Conservation (phyloP, 179 eudicot genomes). For the Kewa caespitosa region DNA sequence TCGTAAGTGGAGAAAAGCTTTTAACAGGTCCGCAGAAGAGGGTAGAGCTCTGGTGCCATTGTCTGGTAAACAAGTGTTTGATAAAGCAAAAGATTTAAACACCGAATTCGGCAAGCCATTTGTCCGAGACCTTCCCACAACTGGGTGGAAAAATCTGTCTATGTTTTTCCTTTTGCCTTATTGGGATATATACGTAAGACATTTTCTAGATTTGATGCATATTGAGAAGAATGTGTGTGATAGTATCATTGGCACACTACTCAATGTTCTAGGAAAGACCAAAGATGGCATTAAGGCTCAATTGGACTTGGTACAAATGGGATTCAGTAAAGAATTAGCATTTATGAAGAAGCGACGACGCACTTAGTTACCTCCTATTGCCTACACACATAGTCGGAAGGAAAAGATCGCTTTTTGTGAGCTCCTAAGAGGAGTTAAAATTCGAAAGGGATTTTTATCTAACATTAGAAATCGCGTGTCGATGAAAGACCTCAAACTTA, state of each 20-base stretch:
- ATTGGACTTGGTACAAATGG: neutral
- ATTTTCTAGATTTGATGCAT: conserved; percentile 10
- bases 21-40: neutral
- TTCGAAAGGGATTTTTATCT: conserved; percentile 1
- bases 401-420: neutral
- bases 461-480: conserved; percentile 9
- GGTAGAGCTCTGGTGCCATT: neutral
- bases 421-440: neutral
- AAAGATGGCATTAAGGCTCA: conserved; percentile 13
- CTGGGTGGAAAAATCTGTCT: neutral
- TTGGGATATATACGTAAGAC: conserved; percentile 7
- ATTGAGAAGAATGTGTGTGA: conserved; percentile 13
- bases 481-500: neutral
- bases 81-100: neutral
- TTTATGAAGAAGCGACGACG: neutral
- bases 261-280: neutral
- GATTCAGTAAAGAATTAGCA: neutral
- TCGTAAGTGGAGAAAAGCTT: neutral
- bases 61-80: neutral
- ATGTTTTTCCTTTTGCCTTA: neutral
- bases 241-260: conserved; percentile 13
- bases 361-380: conserved; percentile 1
- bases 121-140: neutral
- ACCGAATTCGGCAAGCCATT: neutral
- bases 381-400: conserved; percentile 3